Percentiles rank a stretch among this genome's conserved stretches.
Conservation (phyloP, 176 grass and related monocot species). For the Paspalum notatum region DNA sequence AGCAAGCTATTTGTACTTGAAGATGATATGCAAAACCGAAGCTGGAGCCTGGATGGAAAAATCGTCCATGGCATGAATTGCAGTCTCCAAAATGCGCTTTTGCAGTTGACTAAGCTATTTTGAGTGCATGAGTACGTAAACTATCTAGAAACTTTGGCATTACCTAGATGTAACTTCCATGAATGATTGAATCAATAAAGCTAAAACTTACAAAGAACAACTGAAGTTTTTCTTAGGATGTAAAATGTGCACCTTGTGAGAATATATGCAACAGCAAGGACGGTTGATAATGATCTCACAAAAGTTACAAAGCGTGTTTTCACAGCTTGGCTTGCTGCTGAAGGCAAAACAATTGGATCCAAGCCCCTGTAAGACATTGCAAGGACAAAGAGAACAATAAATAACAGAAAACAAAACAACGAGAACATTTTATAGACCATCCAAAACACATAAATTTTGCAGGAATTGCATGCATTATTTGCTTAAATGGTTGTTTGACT, state of each 20-base stretch:
- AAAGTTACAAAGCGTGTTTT: constrained; percentile 84
- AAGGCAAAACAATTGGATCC: constrained; percentile 77
- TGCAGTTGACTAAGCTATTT: neutral
- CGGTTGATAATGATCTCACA: constrained; percentile 88
- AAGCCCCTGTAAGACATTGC: constrained; percentile 59
- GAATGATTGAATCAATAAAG: constrained; percentile 14
- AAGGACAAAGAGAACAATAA: constrained; percentile 32
- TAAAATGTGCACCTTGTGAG: constrained; percentile 73
- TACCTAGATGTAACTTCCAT: constrained; percentile 7
- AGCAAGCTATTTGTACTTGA: constrained; percentile 1
- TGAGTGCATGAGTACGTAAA: neutral
- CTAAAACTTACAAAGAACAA: constrained; percentile 18
- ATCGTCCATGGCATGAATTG: neutral
- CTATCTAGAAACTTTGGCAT: neutral
- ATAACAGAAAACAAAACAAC: constrained; percentile 7
- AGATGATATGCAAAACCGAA: constrained; percentile 1
- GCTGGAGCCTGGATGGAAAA: constrained; percentile 2
- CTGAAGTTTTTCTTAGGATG: constrained; percentile 4
- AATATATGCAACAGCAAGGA: constrained; percentile 80
- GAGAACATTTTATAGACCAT: neutral
- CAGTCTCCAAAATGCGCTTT: neutral
- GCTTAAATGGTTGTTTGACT: neutral
- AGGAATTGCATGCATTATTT: neutral
- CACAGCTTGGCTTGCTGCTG: constrained; percentile 83
- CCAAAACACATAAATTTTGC: neutral